Evolutionary conservation across 2,329 filamentous ascomycete species (phyloP).

Genomic region (Purpureocillium takamizusanense): DNA sequence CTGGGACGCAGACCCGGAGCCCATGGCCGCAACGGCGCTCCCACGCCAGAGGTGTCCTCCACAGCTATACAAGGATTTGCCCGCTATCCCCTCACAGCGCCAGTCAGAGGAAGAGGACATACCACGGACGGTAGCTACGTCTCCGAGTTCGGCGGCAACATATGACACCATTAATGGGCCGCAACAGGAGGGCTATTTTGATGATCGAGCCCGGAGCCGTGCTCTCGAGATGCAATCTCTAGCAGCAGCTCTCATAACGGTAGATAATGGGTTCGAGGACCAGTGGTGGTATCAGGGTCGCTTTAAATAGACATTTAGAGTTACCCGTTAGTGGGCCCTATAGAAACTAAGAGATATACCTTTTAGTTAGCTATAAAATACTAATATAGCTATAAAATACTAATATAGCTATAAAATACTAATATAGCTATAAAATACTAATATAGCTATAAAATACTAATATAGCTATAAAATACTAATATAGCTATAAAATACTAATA

Average conservation of each 20-base stretch:
- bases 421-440: too few species aligned
- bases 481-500: too few species aligned
- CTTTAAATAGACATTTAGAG: slow-evolving; percentile 3
- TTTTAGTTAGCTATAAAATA: too few species aligned
- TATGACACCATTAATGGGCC: too few species aligned
- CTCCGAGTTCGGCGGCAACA: too few species aligned
- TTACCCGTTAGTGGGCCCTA: too few species aligned
- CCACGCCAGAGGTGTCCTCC: slow-evolving; percentile 11
- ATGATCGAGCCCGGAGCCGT: slow-evolving; percentile 18
- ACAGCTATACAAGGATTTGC: background rate
- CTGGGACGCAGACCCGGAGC: slow-evolving; percentile 30
- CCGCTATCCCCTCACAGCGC: background rate
- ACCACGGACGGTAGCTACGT: slow-evolving; percentile 26
- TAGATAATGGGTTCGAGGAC: slow-evolving; percentile 49
- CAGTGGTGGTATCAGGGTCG: slow-evolving; percentile 48
- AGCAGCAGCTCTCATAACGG: slow-evolving; percentile 44
- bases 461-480: too few species aligned
- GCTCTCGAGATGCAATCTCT: slow-evolving; percentile 35
- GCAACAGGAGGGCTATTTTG: slow-evolving; percentile 11
- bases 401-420: too few species aligned
- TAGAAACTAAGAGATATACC: too few species aligned
- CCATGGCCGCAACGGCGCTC: slow-evolving; percentile 17
- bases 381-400: too few species aligned
- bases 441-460: too few species aligned
- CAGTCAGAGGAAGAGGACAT: slow-evolving; percentile 26